Base-by-base conservation (phyloP, 768 basidiomycete species). In the Multifurca ochricompacta region DNA sequence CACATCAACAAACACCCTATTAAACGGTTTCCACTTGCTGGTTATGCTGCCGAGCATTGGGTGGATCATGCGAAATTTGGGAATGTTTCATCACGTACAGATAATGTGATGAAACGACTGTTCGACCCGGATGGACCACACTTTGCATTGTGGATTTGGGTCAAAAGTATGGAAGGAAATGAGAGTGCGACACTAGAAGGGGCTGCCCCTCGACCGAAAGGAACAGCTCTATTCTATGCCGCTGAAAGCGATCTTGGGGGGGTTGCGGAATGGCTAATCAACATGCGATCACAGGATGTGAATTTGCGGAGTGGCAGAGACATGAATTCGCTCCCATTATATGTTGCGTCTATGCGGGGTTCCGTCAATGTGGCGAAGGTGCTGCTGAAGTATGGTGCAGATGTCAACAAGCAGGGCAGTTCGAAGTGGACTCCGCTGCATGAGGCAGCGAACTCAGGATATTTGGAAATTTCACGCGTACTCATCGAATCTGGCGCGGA, bases 31-130 rank as follows among this genome's bases (percentile, higher is more conserved):
- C 51, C 42, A 3, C 51, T 52, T 14, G 42, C 42, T 19, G 6
- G 3, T 6, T 54, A 54, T 35, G 53, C 53, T 9, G 53, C 37
- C 6, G 9, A 3, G 6, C 16, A 48, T 28, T 54, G 46, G 53
- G 11, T 39, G 1, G 31, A 18, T 2, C 46, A 54, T 9, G 45
- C 40, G 0, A 37, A 32, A 3, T 19, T 37, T 13, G 35, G 6
- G 8, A 23, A 30, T 31, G 51, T 45, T 7, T 30, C 30, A 7
- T 25, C 19, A 3, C 14, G 45, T 3, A 3, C 19, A 6, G 35
- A 28, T 23, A 19, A 32, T 19, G n/a, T 19, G 14, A 47, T 40
- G 7, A 11, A 45, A 19, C 21, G 8, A 8, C 7, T 46, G 0
- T 53, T 53, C 36, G 18, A 46, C 14, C 35, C 44, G 3, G 9